phyloP scores from a whole-genome alignment of 2,329 filamentous ascomycete genomes.

The Colletotrichum sp. region DNA sequence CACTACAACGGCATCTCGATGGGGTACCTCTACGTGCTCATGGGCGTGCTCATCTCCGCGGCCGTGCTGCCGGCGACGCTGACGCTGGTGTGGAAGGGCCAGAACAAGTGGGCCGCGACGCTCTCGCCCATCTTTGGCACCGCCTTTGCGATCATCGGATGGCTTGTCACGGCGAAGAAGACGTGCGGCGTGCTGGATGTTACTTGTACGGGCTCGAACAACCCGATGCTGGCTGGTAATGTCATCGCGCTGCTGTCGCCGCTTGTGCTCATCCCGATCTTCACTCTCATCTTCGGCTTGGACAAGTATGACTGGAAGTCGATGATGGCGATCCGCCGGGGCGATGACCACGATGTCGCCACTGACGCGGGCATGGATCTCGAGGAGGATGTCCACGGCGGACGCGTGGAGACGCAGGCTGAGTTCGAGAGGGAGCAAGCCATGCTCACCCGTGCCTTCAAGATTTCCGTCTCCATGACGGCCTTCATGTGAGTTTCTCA shows the following conservation, averaged over 20 bases:
- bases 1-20: conserved; percentile 79
- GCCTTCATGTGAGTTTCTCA: conserved; percentile 40
- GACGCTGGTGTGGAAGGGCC: conserved; percentile 80
- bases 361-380: conserved; percentile 67
- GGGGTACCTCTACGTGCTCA: conserved; percentile 88
- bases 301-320: conserved; percentile 87
- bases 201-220: conserved; percentile 78
- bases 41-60: conserved; percentile 89
- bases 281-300: conserved; percentile 64
- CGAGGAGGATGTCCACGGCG: conserved; percentile 62
- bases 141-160: conserved; percentile 70
- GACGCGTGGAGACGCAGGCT: conserved; percentile 32
- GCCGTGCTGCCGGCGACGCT: conserved; percentile 84
- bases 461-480: conserved; percentile 55
- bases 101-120: conserved; percentile 75
- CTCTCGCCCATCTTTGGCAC: conserved; percentile 72
- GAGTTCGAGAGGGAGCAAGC: conserved; percentile 50
- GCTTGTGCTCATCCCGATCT: conserved; percentile 73
- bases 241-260: conserved; percentile 83
- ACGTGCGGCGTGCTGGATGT: conserved; percentile 74
- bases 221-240: conserved; percentile 88
- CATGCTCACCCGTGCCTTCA: conserved; percentile 59
- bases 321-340: conserved; percentile 80
- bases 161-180: conserved; percentile 76
- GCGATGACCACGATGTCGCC: conserved; percentile 78